Evolutionary conservation across 1,139 yeast genomes (phyloP).

Genomic region (Protomyces lactucae-debilis): DNA sequence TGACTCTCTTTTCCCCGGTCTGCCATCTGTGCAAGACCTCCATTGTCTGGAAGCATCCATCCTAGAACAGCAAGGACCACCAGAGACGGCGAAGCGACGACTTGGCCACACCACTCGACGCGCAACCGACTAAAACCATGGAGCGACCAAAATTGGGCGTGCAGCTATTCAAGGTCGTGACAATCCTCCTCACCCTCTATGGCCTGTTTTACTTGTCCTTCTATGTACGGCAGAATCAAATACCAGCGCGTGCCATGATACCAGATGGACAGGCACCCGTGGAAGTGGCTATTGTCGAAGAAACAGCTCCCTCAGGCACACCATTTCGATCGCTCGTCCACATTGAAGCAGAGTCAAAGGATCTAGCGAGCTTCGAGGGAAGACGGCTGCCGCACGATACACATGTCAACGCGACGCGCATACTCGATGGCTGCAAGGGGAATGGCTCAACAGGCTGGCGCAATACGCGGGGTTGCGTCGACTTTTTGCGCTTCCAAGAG

Average conservation of each 20-base stretch:
- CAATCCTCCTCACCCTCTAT: background rate
- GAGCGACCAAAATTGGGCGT: background rate
- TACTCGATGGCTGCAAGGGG: slow-evolving; percentile 10
- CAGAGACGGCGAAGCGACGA: too few relatives aligned
- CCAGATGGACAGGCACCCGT: background rate
- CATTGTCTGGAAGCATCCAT: too few relatives aligned
- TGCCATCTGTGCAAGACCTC: too few relatives aligned
- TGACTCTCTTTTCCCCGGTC: too few relatives aligned
- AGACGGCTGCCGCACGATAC: background rate
- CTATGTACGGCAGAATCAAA: background rate
- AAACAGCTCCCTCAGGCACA: background rate
- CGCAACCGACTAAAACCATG: background rate
- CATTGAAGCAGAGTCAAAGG: background rate
- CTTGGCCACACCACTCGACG: too few relatives aligned
- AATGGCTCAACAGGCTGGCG: slow-evolving; percentile 12
- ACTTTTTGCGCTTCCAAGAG: slow-evolving; percentile 1
- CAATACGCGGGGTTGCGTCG: slow-evolving; percentile 13
- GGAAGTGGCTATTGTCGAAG: background rate
- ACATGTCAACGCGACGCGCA: background rate
- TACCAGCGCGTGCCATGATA: background rate
- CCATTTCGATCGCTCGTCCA: background rate
- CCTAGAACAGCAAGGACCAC: too few relatives aligned
- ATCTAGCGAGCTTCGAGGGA: background rate
- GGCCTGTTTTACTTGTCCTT: background rate
- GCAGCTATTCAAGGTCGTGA: background rate